Base-by-base conservation (phyloP, 2,329 filamentous ascomycete genomes). In the Chaetomiaceae sp. region DNA sequence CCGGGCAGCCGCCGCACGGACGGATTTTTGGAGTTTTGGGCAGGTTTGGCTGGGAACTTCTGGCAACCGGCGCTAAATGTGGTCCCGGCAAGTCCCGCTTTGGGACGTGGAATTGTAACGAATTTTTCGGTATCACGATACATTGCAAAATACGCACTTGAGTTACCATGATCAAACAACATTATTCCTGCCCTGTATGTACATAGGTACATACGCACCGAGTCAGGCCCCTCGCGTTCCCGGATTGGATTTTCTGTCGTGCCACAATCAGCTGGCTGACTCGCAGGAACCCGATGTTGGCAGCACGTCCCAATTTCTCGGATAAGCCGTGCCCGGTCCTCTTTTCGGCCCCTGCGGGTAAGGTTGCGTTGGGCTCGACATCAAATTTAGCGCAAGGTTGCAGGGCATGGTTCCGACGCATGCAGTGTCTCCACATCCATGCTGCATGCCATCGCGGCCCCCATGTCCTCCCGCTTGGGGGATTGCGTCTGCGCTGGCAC, bases 391-490 rank as follows among this genome's bases (percentile, higher is more conserved):
- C n/a, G n/a, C n/a, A n/a, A n/a, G n/a, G n/a, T n/a, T n/a, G 4
- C 20, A 42, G 9, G 18, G 8, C 20, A 10, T 20, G 43, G 33
- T 37, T 47, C 33, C 48, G 23, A 23, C 30, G 30, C 38, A 50
- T 50, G 48, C 48, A 50, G 40, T 21, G 27, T 14, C 36, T 27
- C 20, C 38, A 36, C 30, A 34, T 18, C 37, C 40, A 36, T 27
- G 30, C 48, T 50, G 48, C 48, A 42, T 43, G 30, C 48, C 30
- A 50, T 50, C 30, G 36, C 10, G 16, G 30, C 34, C 32, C 40
- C 32, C 46, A 23, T 29, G 36, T 9, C 20, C 11, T 41, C 18
- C 33, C 23, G 45, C 10, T 14, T 20, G 11, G 29, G 16, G 29
- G 23, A 18, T 23, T 32, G 16, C 9, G 34, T 38, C 14, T 50